phyloP scores from a whole-genome alignment of 108 stramenopile genomes.

The Nannochloropsis oceanica region DNA sequence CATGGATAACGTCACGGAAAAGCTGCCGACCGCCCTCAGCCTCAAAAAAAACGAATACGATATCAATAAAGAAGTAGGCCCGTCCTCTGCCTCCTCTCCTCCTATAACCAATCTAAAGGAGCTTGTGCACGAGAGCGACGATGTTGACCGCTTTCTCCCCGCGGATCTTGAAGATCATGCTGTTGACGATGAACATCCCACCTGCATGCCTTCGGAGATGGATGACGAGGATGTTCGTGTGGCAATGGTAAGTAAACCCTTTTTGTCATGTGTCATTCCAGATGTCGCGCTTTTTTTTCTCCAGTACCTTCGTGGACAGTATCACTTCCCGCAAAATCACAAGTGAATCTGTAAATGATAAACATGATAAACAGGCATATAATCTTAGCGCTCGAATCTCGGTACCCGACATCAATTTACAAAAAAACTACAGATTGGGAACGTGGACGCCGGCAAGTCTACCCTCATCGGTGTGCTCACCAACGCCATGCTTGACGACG shows the following conservation, averaged over 20 bases:
- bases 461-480: conserved; percentile 87
- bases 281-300: no score
- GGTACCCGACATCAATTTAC: no score
- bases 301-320: no score
- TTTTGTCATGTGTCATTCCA: no score
- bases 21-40: not conserved
- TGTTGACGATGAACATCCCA: not conserved
- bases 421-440: not conserved
- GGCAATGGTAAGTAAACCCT: not conserved
- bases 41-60: not conserved
- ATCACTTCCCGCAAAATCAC: no score
- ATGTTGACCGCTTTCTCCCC: not conserved
- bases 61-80: not conserved
- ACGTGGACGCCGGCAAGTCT: conserved; percentile 52
- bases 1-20: not conserved
- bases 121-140: not conserved
- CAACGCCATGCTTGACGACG: conserved; percentile 75
- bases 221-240: not conserved
- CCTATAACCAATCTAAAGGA: not conserved
- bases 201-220: not conserved
- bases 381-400: no score
- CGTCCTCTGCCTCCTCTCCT: not conserved
- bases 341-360: no score
- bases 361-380: no score
- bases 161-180: not conserved